A percentile compares a stretch with the other conserved stretches of the same genome.
phyloP scores from a whole-genome alignment of 306 rosid species.

The Lathyrus tuberosus region DNA sequence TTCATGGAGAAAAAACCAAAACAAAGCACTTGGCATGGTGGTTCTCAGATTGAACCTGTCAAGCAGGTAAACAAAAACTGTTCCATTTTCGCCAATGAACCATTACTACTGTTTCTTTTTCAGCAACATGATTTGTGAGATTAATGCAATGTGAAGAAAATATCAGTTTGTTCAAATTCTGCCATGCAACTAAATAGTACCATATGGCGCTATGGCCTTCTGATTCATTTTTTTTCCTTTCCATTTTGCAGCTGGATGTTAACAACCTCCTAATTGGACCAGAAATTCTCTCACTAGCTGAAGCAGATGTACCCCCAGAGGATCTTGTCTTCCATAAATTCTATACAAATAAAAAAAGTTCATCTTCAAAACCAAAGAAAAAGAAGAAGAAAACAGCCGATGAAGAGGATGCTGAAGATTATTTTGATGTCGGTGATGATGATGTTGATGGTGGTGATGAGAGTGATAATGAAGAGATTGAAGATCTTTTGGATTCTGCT shows the following conservation, averaged over 20 bases:
- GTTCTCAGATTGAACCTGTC: slow-evolving; percentile 93
- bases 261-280: slow-evolving; percentile 71
- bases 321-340: slow-evolving; percentile 96
- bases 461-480: slow-evolving; percentile 90
- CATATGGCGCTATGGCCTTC: too few species aligned
- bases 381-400: slow-evolving; percentile 68
- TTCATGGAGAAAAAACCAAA: slow-evolving; percentile 98
- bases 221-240: slow-evolving; percentile 34
- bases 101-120: slow-evolving; percentile 13
- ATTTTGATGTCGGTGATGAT: slow-evolving; percentile 58
- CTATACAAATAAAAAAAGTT: slow-evolving; percentile 72
- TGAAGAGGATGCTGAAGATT: slow-evolving; percentile 71
- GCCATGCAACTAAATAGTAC: neutral
- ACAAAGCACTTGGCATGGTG: slow-evolving; percentile 89
- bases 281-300: slow-evolving; percentile 79
- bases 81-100: neutral
- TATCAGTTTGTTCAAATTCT: neutral
- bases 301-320: slow-evolving; percentile 88
- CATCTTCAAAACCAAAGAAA: slow-evolving; percentile 72
- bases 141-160: neutral
- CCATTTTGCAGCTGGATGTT: slow-evolving; percentile 70
- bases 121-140: slow-evolving; percentile 14
- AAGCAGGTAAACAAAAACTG: slow-evolving; percentile 59
- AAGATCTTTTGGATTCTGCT: slow-evolving; percentile 72
- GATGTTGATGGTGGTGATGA: slow-evolving; percentile 67